Evolutionary conservation across 179 eudicot species (phyloP), one percentile per base, ranked within the genome.

Genomic region (Amaranthus tricolor): DNA sequence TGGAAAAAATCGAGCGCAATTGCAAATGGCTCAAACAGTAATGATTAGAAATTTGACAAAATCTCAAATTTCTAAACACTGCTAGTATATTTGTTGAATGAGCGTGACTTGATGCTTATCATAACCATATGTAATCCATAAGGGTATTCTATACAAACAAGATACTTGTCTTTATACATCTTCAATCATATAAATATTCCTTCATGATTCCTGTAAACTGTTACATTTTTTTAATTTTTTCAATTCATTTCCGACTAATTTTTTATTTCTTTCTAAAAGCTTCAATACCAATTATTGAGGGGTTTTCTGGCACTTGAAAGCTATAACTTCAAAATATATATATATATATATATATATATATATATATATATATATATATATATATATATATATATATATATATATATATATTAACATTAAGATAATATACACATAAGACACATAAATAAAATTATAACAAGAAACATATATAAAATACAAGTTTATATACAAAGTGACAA

Each of bases 21-120:
- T 13, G 55, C 69, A 71, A 76, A 76, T 59, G 59, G 70, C 57
- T 58, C 71, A 76, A 75, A 60, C 24, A 72, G 73, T 52, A 78
- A 78, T 83, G 77, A 77, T 67, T 78, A 62, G 74, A 52, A 75
- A 76, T 81, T 78, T 78, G 84, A 84, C 84, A 68, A 81, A 70
- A 76, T n/a, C 49, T 51, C 68, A 76, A 73, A 64, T 49, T 79
- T 77, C 63, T 19, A 74, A 2, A 31, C 40, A 31, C 40, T 31
- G 3, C 40, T 31, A 31, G 40, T 31, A 31, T 73, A 64, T 64
- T 76, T 76, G 78, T 70, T 71, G 31, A 73, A 76, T 70, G 74
- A 81, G 69, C 49, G 84, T 66, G 87, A 81, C 87, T 76, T 78
- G 81, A 79, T 76, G 84, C 81, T 76, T 77, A 78, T 75, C 78